phyloP scores from a whole-genome alignment of 73 alveolate genomes.

The Stentor coeruleus region DNA sequence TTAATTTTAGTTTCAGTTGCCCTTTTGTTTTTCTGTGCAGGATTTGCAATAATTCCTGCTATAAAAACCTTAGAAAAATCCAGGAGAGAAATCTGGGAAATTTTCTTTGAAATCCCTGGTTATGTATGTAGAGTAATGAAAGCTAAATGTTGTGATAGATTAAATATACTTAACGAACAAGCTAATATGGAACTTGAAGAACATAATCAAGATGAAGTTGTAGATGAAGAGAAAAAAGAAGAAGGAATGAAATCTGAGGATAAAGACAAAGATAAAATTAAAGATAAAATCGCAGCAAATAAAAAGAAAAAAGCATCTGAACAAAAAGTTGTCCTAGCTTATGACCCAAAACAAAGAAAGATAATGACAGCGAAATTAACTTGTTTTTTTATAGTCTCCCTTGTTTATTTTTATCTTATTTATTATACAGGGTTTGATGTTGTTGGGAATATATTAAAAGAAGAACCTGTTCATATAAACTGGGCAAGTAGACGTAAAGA shows the following conservation, averaged over 20 bases:
- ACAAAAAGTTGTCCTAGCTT: slow-evolving; percentile 6
- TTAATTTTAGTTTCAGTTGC: not conserved
- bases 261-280: not conserved
- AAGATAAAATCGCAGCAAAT: not conserved
- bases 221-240: too few species aligned
- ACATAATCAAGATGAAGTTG: not conserved
- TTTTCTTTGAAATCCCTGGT: slow-evolving; percentile 12
- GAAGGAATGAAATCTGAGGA: not conserved
- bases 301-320: not conserved
- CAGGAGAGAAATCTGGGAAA: not conserved
- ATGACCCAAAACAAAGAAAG: not conserved
- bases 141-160: not conserved
- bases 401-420: not conserved
- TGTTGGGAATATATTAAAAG: not conserved
- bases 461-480: not conserved
- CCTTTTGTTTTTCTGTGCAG: slow-evolving; percentile 3
- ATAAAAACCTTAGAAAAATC: not conserved
- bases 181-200: slow-evolving; percentile 15
- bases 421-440: not conserved
- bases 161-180: not conserved
- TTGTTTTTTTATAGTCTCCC: not conserved
- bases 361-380: not conserved
- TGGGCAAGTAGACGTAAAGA: not conserved
- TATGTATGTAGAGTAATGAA: slow-evolving; percentile 10
- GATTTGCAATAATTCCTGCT: slow-evolving; percentile 4